phyloP scores from a whole-genome alignment of 805 yeast genomes.

The Spathaspora passalidarum region DNA sequence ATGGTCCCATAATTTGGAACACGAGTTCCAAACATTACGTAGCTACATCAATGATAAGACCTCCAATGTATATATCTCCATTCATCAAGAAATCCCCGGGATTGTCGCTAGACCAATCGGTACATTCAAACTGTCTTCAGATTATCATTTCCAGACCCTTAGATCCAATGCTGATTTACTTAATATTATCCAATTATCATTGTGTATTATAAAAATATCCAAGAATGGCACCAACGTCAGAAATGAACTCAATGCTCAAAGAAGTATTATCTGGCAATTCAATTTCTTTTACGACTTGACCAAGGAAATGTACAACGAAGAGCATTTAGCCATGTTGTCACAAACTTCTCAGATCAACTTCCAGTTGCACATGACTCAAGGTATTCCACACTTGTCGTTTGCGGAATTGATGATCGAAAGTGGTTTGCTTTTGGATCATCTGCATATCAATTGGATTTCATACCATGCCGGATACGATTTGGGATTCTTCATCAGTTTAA shows the following conservation, averaged over 20 bases:
- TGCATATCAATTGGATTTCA: constrained; percentile 75
- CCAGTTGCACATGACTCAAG: constrained; percentile 65
- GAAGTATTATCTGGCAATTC: constrained; percentile 91
- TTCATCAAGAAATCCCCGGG: constrained; percentile 94
- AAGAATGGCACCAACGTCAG: constrained; percentile 13
- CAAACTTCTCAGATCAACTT: constrained; percentile 82
- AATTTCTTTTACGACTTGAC: constrained; percentile 80
- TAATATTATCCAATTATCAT: constrained; percentile 72
- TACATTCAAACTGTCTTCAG: constrained; percentile 80
- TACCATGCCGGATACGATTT: constrained; percentile 94
- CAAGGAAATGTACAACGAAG: constrained; percentile 82
- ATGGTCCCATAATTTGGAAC: constrained; percentile 67
- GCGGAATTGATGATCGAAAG: constrained; percentile 83
- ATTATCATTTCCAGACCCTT: constrained; percentile 94
- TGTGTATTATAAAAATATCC: constrained; percentile 35
- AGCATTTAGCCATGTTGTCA: constrained; percentile 72
- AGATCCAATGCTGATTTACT: constrained; percentile 87
- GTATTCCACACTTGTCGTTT: constrained; percentile 76
- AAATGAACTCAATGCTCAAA: constrained; percentile 48
- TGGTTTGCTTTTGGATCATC: constrained; percentile 72
- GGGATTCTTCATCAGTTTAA: constrained; percentile 78
- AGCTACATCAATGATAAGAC: constrained; percentile 52
- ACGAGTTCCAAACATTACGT: constrained; percentile 62
- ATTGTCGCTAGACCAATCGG: constrained; percentile 96
- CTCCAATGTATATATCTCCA: constrained; percentile 50